These are phyloP conservation scores for Fragilariopsis cylindrus DNA, from an alignment of 108 stramenopile genomes.

Conservation along the genomic window DNA sequence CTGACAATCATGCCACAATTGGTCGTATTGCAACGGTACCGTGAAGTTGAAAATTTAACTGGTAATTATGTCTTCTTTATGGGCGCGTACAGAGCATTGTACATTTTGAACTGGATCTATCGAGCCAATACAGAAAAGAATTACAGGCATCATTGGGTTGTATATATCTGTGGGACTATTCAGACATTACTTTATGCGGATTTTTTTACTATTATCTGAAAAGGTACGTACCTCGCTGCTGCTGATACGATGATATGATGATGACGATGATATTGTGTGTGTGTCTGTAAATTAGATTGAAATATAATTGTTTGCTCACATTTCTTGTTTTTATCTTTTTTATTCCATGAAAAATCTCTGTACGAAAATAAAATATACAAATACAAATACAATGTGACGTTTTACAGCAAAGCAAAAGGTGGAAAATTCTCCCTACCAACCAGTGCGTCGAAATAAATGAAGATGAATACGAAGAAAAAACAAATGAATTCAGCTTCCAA, in stretches of 20 bases:
- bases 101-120: slow-evolving; percentile 99
- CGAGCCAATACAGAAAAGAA: slow-evolving; percentile 82
- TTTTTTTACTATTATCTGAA: slow-evolving; percentile 98
- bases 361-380: too few species aligned
- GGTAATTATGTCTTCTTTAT: slow-evolving; percentile 98
- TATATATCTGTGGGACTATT: slow-evolving; percentile 91
- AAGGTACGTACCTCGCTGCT: slow-evolving; percentile 21
- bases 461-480: too few species aligned
- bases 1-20: slow-evolving; percentile 97
- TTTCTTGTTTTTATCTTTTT: slow-evolving; percentile 16
- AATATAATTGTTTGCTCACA: not conserved
- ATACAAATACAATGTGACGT: not conserved
- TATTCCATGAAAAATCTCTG: too few species aligned
- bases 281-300: not conserved
- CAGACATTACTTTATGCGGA: slow-evolving; percentile 98
- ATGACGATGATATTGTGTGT: not conserved
- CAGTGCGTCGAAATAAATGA: slow-evolving; percentile 12
- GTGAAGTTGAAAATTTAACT: slow-evolving; percentile 97
- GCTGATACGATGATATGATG: not conserved
- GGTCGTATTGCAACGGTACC: slow-evolving; percentile 94
- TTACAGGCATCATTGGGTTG: slow-evolving; percentile 94
- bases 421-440: slow-evolving; percentile 85
- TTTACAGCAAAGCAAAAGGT: slow-evolving; percentile 63
- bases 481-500: too few species aligned
- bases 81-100: slow-evolving; percentile 95